These are phyloP conservation scores for Candida endomychidarum DNA, from an alignment of 805 yeast genomes.

Conservation along the genomic window DNA sequence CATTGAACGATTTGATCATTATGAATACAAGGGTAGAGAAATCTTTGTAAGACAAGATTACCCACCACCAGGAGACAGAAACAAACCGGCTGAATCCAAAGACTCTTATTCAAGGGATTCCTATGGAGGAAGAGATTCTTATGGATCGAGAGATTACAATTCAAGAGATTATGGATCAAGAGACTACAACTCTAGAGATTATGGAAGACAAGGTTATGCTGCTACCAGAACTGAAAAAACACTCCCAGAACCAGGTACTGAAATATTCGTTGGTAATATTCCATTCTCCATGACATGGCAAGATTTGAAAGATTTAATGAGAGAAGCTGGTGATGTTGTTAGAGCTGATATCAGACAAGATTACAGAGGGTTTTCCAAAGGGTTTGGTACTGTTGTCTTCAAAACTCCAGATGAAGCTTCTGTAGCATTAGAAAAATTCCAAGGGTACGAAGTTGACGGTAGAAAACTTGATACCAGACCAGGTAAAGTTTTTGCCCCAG, in stretches of 20 bases:
- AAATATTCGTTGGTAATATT: constrained; percentile 75
- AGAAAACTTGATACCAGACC: constrained; percentile 77
- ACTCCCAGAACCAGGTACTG: constrained; percentile 40
- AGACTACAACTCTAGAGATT: constrained; percentile 6
- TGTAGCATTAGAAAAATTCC: constrained; percentile 65
- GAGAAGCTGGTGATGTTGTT: constrained; percentile 70
- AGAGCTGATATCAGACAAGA: constrained; percentile 78
- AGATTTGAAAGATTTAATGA: constrained; percentile 80
- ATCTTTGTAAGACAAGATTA: constrained; percentile 89
- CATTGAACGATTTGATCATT: constrained; percentile 65
- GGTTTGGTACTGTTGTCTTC: constrained; percentile 81
- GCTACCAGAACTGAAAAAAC: not conserved
- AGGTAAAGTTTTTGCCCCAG: constrained; percentile 39
- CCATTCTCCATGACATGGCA: constrained; percentile 86
- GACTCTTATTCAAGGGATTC: constrained; percentile 17
- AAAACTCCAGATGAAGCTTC: constrained; percentile 65
- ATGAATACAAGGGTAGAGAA: constrained; percentile 66
- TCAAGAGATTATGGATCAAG: constrained; percentile 1
- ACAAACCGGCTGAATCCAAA: constrained; percentile 20
- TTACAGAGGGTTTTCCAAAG: constrained; percentile 74
- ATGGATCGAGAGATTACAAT: not conserved
- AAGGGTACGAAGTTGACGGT: constrained; percentile 73
- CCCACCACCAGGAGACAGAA: constrained; percentile 60
- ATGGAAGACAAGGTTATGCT: constrained; percentile 12
- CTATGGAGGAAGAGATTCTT: constrained; percentile 17